Percentiles rank a stretch among this genome's conserved stretches.
phyloP scores from a whole-genome alignment of 73 alveolate species.

The Breviolum minutum region DNA sequence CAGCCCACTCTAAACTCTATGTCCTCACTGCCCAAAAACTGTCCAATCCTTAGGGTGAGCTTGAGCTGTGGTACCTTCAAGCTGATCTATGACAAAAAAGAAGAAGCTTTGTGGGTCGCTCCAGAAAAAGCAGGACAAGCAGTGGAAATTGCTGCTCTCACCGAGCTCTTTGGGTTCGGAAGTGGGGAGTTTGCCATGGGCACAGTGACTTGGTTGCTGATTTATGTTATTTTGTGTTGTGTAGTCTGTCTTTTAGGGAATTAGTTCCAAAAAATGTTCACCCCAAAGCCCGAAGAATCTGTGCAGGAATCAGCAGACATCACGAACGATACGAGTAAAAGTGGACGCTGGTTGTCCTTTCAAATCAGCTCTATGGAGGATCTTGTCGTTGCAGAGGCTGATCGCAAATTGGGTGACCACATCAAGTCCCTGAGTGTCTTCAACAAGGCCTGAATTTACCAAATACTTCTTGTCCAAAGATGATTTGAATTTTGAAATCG shows the following conservation, averaged over 20 bases:
- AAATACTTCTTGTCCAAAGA: not conserved
- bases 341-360: conserved; percentile 5
- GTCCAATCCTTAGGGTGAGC: not conserved
- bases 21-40: no score
- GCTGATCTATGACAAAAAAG: not conserved
- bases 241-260: not conserved
- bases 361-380: not conserved
- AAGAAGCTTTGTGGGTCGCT: not conserved
- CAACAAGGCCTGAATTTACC: not conserved
- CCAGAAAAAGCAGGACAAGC: not conserved
- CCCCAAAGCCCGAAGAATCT: not conserved
- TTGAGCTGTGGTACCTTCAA: conserved; percentile 4
- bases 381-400: not conserved
- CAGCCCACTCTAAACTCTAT: no score
- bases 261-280: no score
- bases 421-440: not conserved
- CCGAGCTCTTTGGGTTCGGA: not conserved
- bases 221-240: not conserved
- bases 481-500: not conserved
- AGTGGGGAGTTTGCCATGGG: not conserved
- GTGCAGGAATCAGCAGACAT: not conserved
- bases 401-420: conserved; percentile 1
- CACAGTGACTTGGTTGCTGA: not conserved
- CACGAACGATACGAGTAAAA: not conserved
- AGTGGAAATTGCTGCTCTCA: not conserved